Base-by-base conservation (phyloP, 148 eudicot genomes). In the Vaccinium macrocarpon region DNA sequence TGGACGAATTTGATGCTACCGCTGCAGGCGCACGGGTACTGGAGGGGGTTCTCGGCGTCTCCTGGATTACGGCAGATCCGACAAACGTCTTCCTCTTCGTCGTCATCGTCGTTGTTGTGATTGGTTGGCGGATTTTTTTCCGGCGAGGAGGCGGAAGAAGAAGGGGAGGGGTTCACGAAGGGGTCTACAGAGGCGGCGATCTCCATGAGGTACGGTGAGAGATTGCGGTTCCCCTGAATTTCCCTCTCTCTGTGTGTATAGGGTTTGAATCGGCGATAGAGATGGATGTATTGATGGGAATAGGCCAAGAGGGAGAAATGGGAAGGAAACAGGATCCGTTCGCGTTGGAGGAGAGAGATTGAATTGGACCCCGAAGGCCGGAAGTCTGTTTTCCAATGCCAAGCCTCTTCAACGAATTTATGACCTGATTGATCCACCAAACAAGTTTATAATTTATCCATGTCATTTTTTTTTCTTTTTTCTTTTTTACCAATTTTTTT, bases 1-100 rank as follows among this genome's bases (percentile, higher is more conserved):
- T 95, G 98, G 84, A 95, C 98, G 84, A 90, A 95, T 88, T 95
- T 95, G 80, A 95, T 95, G 73, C 98, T 95, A 0, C 98, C 98
- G 82, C 97, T 92, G 87, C 97, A 95, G 6, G 97, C 98, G 81
- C 98, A 95, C 0, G 97, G 98, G 84, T 95, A 95, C 49, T 92
- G 89, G 50, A 95, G 85, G 52, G 98, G 98, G 90, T 93, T 91
- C 74, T 95, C 97, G 18, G 85, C 73, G 7, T 95, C 98, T 5
- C 97, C 98, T 15, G 97, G 91, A 80, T 92, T 95, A 50, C 98
- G 87, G 57, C 98, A 95, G 88, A 95, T 95, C 89, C 98, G 87
- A 84, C 98, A 93, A n/a, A 95, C 97, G 76, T 93, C 98, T 48
- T 76, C 98, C 57, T 95, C 98, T 4, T 94, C 95, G 10, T 93